A percentile compares a stretch with the other conserved stretches of the same genome.
These are phyloP conservation scores for Leptomonas pyrrhocoris DNA, from an alignment of 208 protist species.

Conservation along the genomic window DNA sequence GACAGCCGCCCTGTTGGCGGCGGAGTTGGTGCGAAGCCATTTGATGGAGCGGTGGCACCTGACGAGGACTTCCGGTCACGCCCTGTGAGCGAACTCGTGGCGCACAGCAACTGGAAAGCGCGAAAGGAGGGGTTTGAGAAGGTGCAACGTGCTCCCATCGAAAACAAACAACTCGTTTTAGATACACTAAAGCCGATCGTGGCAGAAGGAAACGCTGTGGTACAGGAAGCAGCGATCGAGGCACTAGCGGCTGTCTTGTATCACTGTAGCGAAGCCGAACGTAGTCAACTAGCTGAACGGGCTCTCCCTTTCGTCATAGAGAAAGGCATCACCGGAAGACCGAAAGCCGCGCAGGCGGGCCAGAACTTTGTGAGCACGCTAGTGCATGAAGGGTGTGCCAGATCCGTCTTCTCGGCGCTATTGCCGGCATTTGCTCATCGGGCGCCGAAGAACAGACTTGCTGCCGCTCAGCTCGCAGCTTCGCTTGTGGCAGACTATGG, in stretches of 20 bases:
- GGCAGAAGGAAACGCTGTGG: conserved; percentile 61
- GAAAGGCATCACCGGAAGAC: conserved; percentile 82
- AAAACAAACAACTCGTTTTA: conserved; percentile 41
- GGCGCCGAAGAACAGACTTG: conserved; percentile 66
- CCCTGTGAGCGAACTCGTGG: conserved; percentile 50
- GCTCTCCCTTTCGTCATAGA: conserved; percentile 55
- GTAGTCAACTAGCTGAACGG: conserved; percentile 38
- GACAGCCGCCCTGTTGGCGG: conserved; percentile 53
- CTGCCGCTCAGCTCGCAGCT: conserved; percentile 53
- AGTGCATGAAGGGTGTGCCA: conserved; percentile 50
- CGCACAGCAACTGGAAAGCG: conserved; percentile 80
- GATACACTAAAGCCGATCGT: conserved; percentile 40
- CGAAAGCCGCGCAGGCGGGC: conserved; percentile 54
- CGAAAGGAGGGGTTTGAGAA: conserved; percentile 68
- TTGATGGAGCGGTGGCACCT: conserved; percentile 8
- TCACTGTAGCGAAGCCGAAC: conserved; percentile 44
- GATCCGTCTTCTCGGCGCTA: conserved; percentile 55
- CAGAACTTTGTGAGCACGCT: conserved; percentile 54
- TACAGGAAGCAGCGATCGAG: conserved; percentile 72
- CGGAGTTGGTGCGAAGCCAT: conserved; percentile 24
- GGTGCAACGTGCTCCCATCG: conserved; percentile 36
- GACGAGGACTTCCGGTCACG: conserved; percentile 64
- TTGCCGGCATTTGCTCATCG: conserved; percentile 59
- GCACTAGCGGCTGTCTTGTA: conserved; percentile 45
- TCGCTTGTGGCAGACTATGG: conserved; percentile 75